A percentile compares a stretch with the other conserved stretches of the same genome.
These are phyloP conservation scores for Thalassiosira profunda DNA, from an alignment of 108 stramenopile species.

Conservation along the genomic window DNA sequence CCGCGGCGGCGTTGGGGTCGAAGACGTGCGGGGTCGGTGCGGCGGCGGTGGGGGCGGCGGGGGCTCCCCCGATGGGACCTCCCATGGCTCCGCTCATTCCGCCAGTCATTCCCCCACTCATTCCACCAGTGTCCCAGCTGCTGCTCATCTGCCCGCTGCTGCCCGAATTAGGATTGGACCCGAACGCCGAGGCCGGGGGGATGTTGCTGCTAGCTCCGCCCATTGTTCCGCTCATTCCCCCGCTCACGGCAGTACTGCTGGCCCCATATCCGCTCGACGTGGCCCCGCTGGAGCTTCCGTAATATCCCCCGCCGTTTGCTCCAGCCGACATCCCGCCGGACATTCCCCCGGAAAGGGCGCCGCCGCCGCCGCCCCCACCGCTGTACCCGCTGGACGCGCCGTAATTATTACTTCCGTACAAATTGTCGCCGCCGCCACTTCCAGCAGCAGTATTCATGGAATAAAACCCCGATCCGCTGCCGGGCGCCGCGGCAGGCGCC, in stretches of 20 bases:
- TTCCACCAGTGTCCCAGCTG: not conserved
- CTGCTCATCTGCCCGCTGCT: not conserved
- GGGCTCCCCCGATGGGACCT: conserved; percentile 26
- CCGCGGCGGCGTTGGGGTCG: conserved; percentile 31
- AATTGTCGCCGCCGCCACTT: not conserved
- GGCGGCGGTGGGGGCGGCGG: not conserved
- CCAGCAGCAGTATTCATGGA: conserved; percentile 11
- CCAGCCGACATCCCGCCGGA: not conserved
- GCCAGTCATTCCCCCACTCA: not conserved
- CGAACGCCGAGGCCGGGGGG: not conserved
- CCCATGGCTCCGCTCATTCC: conserved; percentile 22
- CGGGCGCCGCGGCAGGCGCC: not conserved
- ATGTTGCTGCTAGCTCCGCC: not conserved
- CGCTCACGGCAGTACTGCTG: conserved; percentile 1
- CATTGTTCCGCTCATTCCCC: conserved; percentile 2
- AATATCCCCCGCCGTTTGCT: conserved; percentile 1
- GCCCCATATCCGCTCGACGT: not conserved
- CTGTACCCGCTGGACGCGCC: conserved; percentile 1
- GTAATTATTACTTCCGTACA: conserved; percentile 7
- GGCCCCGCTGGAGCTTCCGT: not conserved
- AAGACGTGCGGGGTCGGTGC: conserved; percentile 26
- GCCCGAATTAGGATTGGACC: not conserved
- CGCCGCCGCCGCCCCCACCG: not conserved
- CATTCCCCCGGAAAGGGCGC: no score
- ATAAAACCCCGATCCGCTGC: conserved; percentile 25